Evolutionary conservation across 345 rosid genomes (phyloP), one percentile per base, ranked within the genome.

Genomic region (Lagerstroemia speciosa): DNA sequence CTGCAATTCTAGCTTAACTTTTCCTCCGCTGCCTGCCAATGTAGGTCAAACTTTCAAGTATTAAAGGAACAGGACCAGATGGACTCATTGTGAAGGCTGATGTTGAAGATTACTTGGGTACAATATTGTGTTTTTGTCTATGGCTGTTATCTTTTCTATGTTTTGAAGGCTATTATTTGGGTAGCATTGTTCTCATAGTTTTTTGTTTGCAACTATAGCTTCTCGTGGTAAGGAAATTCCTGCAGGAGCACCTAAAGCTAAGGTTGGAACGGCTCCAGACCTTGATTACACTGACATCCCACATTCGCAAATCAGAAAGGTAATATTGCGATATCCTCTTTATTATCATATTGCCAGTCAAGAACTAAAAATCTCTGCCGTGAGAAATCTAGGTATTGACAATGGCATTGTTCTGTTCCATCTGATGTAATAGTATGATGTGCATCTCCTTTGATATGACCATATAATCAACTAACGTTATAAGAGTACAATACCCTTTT

Each of bases 231-330:
- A 87, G 83, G 90, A 81, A 76, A 86, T 74, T 80, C 70, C 89
- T 67, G 87, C 88, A 1, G 70, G 79, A 64, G 69, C 85, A 65
- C 72, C 92, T 48, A 84, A 76, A 81, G 40, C 74, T 55, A 83
- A 76, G 77, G 88, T 73, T 69, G 70, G 77, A 22, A 46, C 80
- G 53, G 79, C 71, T 78, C 76, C 87, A 77, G 71, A 80, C 76
- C 64, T 94, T 69, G 97, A 94, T 78, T 94, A 94, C 61, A 83
- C 84, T 34, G 98, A 91, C 75, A 84, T 91, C 75, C 97, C 99
- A 70, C 96, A 82, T 80, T 74, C 97, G 67, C 98, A 94, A 76
- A 91, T 94, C 79, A 82, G 99, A 77, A 94, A 94, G 99, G 99
- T 89, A 67, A 69, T 1, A 20, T 30, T 50, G 32, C 46, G 33